Conservation (phyloP, 2,329 filamentous ascomycete genomes). For the Rhynchosporium secalis region DNA sequence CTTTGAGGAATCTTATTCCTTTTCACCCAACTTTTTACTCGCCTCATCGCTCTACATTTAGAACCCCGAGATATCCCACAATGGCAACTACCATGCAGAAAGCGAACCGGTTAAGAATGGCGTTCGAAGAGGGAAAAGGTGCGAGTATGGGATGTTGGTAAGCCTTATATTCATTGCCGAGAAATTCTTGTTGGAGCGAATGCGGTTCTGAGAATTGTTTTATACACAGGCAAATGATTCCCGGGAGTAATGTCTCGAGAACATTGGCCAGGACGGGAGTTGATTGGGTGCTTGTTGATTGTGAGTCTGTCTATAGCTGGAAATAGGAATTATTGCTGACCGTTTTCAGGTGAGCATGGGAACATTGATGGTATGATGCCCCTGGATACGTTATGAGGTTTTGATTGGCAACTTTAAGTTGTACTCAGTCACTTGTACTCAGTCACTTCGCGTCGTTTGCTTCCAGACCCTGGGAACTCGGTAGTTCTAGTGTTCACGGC, state of each 20-base stretch:
- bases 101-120: conserved; percentile 51
- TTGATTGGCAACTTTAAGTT: too few relatives aligned
- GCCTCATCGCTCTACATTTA: not conserved
- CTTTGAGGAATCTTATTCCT: not conserved
- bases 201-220: not conserved
- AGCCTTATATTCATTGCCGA: not conserved
- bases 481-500: too few relatives aligned
- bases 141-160: conserved; percentile 55
- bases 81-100: conserved; percentile 37
- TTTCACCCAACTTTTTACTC: not conserved
- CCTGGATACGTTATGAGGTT: not conserved
- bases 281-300: conserved; percentile 66
- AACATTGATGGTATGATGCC: conserved; percentile 50
- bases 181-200: not conserved
- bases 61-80: conserved; percentile 10
- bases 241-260: conserved; percentile 59
- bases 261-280: conserved; percentile 61
- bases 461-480: too few relatives aligned
- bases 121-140: conserved; percentile 48
- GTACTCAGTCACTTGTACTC: too few relatives aligned
- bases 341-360: conserved; percentile 45
- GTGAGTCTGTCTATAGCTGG: conserved; percentile 40
- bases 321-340: not conserved
- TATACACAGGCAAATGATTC: conserved; percentile 55
- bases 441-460: too few relatives aligned